Evolutionary conservation across 176 grass and related monocot genomes (phyloP).

Genomic region (Zea luxurians): DNA sequence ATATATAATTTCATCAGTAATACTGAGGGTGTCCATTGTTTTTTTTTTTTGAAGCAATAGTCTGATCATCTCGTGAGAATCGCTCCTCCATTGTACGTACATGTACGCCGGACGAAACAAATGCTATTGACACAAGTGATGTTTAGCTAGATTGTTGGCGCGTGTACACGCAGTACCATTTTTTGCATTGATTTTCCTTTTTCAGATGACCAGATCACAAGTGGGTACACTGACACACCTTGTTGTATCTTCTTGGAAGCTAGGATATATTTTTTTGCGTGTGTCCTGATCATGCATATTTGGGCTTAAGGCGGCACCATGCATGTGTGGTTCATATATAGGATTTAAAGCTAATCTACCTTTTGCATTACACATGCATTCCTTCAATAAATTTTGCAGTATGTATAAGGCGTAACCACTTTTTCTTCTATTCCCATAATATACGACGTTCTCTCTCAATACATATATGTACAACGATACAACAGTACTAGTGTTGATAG

Average conservation of each 20-base stretch:
- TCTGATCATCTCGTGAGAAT: neutral
- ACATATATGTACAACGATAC: too few relatives aligned
- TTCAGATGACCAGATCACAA: conserved; percentile 9
- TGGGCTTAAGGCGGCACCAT: neutral
- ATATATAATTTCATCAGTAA: neutral
- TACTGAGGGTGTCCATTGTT: neutral
- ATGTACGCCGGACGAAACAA: conserved; percentile 3
- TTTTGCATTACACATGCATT: neutral
- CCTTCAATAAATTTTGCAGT: neutral
- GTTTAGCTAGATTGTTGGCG: neutral
- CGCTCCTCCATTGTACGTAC: neutral
- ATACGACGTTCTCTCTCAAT: too few relatives aligned
- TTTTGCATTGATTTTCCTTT: conserved; percentile 31
- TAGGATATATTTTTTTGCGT: neutral
- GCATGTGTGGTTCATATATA: neutral
- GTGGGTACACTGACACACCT: conserved; percentile 23
- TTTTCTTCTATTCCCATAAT: too few relatives aligned
- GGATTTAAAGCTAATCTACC: neutral
- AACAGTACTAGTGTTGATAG: too few relatives aligned
- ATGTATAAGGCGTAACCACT: too few relatives aligned
- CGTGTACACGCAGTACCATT: conserved; percentile 26
- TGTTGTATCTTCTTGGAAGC: conserved; percentile 45
- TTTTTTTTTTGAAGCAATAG: neutral
- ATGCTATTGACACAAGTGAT: conserved; percentile 33
- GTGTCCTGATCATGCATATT: conserved; percentile 10